phyloP scores from a whole-genome alignment of 1,139 yeast genomes.

The Yamadazyma mexicana region DNA sequence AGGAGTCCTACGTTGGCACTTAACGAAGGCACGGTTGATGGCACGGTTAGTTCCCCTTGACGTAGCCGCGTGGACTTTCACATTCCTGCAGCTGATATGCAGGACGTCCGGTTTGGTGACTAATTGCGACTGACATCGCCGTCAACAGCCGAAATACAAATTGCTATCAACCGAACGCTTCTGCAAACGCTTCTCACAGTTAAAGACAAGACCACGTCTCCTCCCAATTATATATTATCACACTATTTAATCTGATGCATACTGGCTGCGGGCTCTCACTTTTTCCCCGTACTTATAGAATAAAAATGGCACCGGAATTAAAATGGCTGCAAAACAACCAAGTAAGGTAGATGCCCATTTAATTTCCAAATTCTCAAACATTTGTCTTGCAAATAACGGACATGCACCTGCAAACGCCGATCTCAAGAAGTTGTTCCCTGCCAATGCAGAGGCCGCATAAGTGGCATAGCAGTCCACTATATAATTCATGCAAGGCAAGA shows the following conservation, averaged over 20 bases:
- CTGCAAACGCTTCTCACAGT: no score
- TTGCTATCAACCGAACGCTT: no score
- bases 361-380: constrained; percentile 71
- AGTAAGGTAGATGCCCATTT: constrained; percentile 82
- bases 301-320: constrained; percentile 71
- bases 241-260: neutral
- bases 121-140: no score
- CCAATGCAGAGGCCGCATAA: constrained; percentile 88
- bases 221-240: no score
- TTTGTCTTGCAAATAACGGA: constrained; percentile 53
- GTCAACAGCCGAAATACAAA: no score
- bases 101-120: no score
- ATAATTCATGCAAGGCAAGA: constrained; percentile 74
- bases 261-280: constrained; percentile 59
- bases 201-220: no score
- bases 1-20: no score
- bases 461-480: constrained; percentile 73
- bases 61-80: no score
- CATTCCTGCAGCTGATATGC: no score
- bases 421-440: constrained; percentile 77
- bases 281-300: constrained; percentile 63
- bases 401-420: constrained; percentile 53
- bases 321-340: constrained; percentile 60
- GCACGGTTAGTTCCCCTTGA: no score
- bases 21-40: no score